These are phyloP conservation scores for Xenosphaeropsis pyriputrescens DNA, from an alignment of 2,329 filamentous ascomycete genomes.

Conservation along the genomic window DNA sequence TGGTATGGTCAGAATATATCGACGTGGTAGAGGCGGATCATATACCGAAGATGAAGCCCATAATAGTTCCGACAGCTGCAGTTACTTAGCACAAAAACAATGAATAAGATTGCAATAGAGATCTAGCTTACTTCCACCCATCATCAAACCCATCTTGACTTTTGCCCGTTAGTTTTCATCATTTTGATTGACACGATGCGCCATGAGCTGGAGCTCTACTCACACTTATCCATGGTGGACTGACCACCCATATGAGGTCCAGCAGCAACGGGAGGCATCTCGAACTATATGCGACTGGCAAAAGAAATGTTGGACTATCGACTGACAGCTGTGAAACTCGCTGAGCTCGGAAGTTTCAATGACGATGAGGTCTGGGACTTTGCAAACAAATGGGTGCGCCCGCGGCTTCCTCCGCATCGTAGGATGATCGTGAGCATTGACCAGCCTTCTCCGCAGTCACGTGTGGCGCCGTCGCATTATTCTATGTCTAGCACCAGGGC, in stretches of 20 bases:
- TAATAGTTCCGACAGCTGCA: constrained; percentile 82
- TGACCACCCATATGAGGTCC: constrained; percentile 37
- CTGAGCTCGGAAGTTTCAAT: neutral
- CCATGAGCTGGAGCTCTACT: constrained; percentile 10
- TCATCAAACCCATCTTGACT: constrained; percentile 98
- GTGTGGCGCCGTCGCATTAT: neutral
- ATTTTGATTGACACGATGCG: neutral
- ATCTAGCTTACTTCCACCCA: constrained; percentile 92
- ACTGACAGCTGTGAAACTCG: no score
- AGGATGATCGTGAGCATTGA: neutral
- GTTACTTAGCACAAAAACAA: constrained; percentile 17
- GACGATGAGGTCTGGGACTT: neutral
- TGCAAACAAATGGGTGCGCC: neutral
- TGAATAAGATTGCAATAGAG: constrained; percentile 1
- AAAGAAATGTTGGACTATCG: no score
- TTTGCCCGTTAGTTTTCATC: constrained; percentile 4
- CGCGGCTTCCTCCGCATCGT: constrained; percentile 1
- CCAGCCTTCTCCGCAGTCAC: constrained; percentile 2
- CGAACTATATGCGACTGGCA: constrained; percentile 7
- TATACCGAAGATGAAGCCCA: constrained; percentile 92
- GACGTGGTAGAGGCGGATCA: neutral
- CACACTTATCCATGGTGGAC: constrained; percentile 60
- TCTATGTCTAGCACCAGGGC: no score
- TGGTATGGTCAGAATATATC: constrained; percentile 20
- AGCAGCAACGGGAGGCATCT: constrained; percentile 27